Percentiles rank a stretch among this genome's conserved stretches.
These are phyloP conservation scores for Thelonectria discophora DNA, from an alignment of 2,329 filamentous ascomycete species.

Conservation along the genomic window DNA sequence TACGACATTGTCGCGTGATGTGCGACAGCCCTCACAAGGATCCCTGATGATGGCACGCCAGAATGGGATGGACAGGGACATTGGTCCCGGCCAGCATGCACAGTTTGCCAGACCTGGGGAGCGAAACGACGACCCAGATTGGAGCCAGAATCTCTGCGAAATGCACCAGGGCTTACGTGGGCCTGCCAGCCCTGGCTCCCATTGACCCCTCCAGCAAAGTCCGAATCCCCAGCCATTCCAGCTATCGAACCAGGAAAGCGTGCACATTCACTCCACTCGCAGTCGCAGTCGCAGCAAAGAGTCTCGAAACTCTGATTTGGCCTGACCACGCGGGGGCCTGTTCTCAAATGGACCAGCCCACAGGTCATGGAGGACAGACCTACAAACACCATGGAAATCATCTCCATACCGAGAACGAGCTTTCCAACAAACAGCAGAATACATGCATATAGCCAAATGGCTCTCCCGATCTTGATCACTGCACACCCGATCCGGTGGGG, in stretches of 20 bases:
- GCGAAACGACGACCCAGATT: conserved; percentile 35
- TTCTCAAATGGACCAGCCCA: background rate
- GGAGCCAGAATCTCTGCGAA: conserved; percentile 16
- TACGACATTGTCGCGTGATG: conserved; percentile 42
- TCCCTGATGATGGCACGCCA: conserved; percentile 30
- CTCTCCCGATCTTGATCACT: background rate
- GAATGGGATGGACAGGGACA: conserved; percentile 13
- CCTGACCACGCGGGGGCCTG: background rate
- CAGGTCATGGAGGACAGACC: too few relatives aligned
- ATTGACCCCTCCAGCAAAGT: conserved; percentile 11
- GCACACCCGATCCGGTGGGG: background rate
- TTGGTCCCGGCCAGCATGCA: conserved; percentile 18
- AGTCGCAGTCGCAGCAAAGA: conserved; percentile 11
- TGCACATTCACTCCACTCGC: conserved; percentile 12
- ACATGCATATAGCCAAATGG: too few relatives aligned
- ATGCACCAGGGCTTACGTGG: conserved; percentile 12
- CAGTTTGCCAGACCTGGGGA: conserved; percentile 28
- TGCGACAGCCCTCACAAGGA: conserved; percentile 25
- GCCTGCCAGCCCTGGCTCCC: conserved; percentile 7
- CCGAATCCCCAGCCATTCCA: conserved; percentile 22
- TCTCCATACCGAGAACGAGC: background rate
- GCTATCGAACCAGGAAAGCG: conserved; percentile 30
- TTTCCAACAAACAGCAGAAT: too few relatives aligned
- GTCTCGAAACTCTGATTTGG: conserved; percentile 13
- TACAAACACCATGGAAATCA: background rate